Base-by-base conservation (phyloP, 2,329 filamentous ascomycete genomes). In the Biscogniauxia marginata region DNA sequence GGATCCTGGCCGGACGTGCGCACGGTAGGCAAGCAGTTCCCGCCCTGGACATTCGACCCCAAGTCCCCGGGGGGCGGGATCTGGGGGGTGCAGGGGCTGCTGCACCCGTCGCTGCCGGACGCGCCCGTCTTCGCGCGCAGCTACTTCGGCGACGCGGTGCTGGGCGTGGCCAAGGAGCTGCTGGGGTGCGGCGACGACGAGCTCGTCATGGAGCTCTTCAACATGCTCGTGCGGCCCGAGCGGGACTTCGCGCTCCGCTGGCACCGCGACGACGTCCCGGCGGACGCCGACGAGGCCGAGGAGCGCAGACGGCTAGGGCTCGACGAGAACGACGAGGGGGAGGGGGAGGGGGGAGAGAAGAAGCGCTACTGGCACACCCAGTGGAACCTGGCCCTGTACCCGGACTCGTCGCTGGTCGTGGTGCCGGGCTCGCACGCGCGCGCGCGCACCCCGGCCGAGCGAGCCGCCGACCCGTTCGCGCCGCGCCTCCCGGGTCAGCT, bases 1-100 rank as follows among this genome's bases (percentile, higher is more conserved):
- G 85, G 89, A 60, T 65, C 77, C n/a, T 96, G 91, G 91, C 90
- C 90, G 3, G 82, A 89, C 73, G 86, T 96, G 67, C 88, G 91
- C 62, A 93, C 90, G 0, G 83, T 95, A 2, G 90, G 90, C 53
- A 96, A 96, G 73, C 91, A 96, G 74, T 96, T 96, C 75, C 92
- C 91, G 0, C 92, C 92, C 0, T 96, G 91, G 91, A 77, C 82
- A 4, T 78, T 78, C 50, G 75, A 79, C 1, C 76, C 78, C 0
- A 73, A 76, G 1, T 71, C 77, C 0, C 76, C 75, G 0, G 72
- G 77, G 0, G 77, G 79, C 51, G 90, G 90, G 19, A 96, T 96
- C 72, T 96, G 91, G 92, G 91, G 91, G 61, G 88, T 96, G 2
- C 91, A 96, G 77, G 89, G 93, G 72, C 81, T 96, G 4, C 79